Evolutionary conservation across 352 stramenopile genomes (phyloP), one percentile per base, ranked within the genome.

Genomic region (Plasmopara muralis): DNA sequence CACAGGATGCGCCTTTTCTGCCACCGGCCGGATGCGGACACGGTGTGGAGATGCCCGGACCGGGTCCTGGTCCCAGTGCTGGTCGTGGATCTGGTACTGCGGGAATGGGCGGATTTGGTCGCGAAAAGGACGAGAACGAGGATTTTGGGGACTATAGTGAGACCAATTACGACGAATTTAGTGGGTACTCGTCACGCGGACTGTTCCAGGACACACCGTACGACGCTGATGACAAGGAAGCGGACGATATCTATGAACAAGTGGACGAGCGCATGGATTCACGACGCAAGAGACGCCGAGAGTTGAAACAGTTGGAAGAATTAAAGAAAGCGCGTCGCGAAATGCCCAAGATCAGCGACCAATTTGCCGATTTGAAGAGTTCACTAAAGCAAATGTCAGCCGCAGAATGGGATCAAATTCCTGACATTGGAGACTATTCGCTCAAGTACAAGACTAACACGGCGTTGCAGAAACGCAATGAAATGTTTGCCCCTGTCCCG

Each of bases 331-430:
- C 75, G 39, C 72, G 87, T 4, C 69, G 87, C 38, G 87, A 96
- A 33, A 76, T 85, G 9, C 89, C 88, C 9, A 98, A 97, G 62
- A 98, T 98, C 68, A 95, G 85, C 40, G 92, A 98, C 68, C 95
- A 98, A 74, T 99, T 99, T 63, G 87, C 89, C 4, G 95, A 99
- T 62, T 71, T 98, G n/a, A 99, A 99, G 76, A 70, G 85, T 47
- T 83, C 95, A 40, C 60, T 99, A 31, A 71, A 85, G 39, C 74
- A 59, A 50, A 94, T 99, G 59, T 94, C 77, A 9, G 85, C 97
- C 57, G 89, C 89, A 29, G 87, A 98, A 55, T 99, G 96, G 96
- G 89, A 97, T 33, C 74, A 77, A 47, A 98, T 99, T 53, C 95
- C 95, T 0, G 96, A 99, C 53, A 95, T 98, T 44, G 96, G 95